These are phyloP conservation scores for Bjerkandera adusta DNA, from an alignment of 1,284 basidiomycete species.

Conservation along the genomic window DNA sequence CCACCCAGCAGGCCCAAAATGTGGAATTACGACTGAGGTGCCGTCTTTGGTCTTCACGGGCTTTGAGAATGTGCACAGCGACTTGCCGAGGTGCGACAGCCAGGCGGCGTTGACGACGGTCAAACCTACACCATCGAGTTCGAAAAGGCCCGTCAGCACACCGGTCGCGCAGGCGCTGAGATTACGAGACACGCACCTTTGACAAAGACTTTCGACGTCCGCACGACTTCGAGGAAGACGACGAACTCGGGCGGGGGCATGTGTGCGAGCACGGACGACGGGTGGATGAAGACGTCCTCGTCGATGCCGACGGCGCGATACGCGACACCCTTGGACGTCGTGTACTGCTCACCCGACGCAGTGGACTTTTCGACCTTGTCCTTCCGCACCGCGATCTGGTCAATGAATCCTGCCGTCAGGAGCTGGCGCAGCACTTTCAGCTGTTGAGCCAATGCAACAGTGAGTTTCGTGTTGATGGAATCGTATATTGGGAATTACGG, in stretches of 20 bases:
- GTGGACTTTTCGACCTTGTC: slow-evolving; percentile 68
- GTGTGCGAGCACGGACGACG: slow-evolving; percentile 78
- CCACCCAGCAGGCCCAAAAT: slow-evolving; percentile 82
- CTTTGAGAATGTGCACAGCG: slow-evolving; percentile 88
- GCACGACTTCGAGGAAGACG: slow-evolving; percentile 81
- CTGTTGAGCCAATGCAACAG: slow-evolving; percentile 38
- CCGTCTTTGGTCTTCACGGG: slow-evolving; percentile 72
- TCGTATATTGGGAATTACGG: slow-evolving; percentile 14
- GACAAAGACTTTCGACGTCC: slow-evolving; percentile 75
- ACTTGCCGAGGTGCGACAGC: slow-evolving; percentile 79
- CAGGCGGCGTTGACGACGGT: slow-evolving; percentile 90
- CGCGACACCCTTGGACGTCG: slow-evolving; percentile 77
- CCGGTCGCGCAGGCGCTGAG: not conserved
- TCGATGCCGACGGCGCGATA: slow-evolving; percentile 83
- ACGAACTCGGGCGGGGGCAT: slow-evolving; percentile 83
- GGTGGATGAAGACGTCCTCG: slow-evolving; percentile 94
- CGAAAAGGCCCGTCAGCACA: slow-evolving; percentile 9
- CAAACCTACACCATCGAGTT: slow-evolving; percentile 48
- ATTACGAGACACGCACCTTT: slow-evolving; percentile 73
- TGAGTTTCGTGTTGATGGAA: not conserved
- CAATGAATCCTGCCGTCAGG: slow-evolving; percentile 88
- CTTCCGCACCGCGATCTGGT: slow-evolving; percentile 93
- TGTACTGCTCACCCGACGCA: slow-evolving; percentile 64
- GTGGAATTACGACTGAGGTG: slow-evolving; percentile 70
- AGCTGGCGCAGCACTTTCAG: slow-evolving; percentile 91